Base-by-base conservation (phyloP, 2,329 filamentous ascomycete genomes). In the Diaporthe sp. region DNA sequence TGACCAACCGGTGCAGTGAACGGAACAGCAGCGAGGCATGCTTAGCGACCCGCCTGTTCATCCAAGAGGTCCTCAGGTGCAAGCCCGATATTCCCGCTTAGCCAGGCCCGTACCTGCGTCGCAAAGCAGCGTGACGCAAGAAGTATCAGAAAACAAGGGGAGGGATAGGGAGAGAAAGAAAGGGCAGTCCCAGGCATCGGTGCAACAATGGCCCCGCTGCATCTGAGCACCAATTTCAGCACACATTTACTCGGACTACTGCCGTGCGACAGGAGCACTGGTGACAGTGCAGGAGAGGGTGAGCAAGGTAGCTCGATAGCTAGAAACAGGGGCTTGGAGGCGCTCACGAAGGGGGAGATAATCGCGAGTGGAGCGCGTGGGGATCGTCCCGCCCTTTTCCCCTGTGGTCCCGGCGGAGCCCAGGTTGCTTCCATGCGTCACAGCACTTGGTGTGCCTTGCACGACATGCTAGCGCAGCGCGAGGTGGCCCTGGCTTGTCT, bases 391-490 rank as follows among this genome's bases (percentile, higher is more conserved):
- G 19, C 10, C 60, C 39, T 9, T 44, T 65, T 13, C n/a, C n/a
- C 31, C 34, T 39, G 5, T 28, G n/a, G 15, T 15, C 17, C 17
- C 28, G 25, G 28, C 28, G 28, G 31, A 67, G 44, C 62, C 44
- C 62, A 67, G 10, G 13, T 10, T 67, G 25, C 61, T 31, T 37
- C 19, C 19, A 34, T 25, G 44, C 44, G 44, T 37, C 28, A n/a
- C 19, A 67, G 25, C 7, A 51, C 62, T 51, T 37, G 44, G 22
- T 67, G 61, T 37, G 44, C 62, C 44, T 67, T 37, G 44, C 62
- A 67, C 62, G 31, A 67, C 44, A 51, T 67, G 60, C 62, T 67
- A 67, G 62, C 62, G 44, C 62, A 51, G 44, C 28, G 62, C 28
- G 44, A 37, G 62, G 17, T 67, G 9, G 28, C 31, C 28, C 62